A percentile compares a stretch with the other conserved stretches of the same genome.
These are phyloP conservation scores for Ustilaginoidea virens DNA, from an alignment of 2,329 filamentous ascomycete species.

Conservation along the genomic window DNA sequence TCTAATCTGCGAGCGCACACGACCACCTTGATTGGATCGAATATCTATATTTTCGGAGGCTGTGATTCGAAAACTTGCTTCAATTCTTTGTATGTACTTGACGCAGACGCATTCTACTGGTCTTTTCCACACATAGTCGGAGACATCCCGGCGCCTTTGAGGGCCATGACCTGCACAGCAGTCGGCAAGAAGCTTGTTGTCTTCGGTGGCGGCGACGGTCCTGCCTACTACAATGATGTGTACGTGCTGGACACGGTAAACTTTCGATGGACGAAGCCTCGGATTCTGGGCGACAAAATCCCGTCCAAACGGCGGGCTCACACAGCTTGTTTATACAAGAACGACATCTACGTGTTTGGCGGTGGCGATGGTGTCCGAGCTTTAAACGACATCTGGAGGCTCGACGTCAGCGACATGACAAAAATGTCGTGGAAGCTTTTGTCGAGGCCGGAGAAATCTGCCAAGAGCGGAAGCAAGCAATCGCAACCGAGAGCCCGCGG, in stretches of 20 bases:
- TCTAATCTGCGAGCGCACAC: slow-evolving; percentile 51
- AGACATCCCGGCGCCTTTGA: slow-evolving; percentile 47
- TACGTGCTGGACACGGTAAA: slow-evolving; percentile 58
- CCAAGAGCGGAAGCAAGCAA: slow-evolving; percentile 16
- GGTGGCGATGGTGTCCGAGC: slow-evolving; percentile 56
- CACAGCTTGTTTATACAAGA: slow-evolving; percentile 57
- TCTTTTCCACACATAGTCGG: slow-evolving; percentile 48
- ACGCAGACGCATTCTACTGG: slow-evolving; percentile 57
- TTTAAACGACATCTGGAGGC: slow-evolving; percentile 57
- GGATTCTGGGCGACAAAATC: slow-evolving; percentile 38
- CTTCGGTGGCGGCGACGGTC: slow-evolving; percentile 55
- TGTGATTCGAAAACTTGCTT: slow-evolving; percentile 53
- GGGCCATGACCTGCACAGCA: slow-evolving; percentile 58
- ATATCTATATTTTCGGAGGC: slow-evolving; percentile 53
- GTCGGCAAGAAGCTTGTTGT: slow-evolving; percentile 56
- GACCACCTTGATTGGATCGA: slow-evolving; percentile 49
- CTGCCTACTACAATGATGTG: slow-evolving; percentile 56
- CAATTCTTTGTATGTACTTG: slow-evolving; percentile 53
- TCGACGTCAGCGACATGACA: slow-evolving; percentile 48
- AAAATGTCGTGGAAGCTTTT: slow-evolving; percentile 57
- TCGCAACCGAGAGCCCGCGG: slow-evolving; percentile 46
- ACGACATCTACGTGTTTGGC: slow-evolving; percentile 57
- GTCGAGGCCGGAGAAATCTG: slow-evolving; percentile 28
- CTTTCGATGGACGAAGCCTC: slow-evolving; percentile 49
- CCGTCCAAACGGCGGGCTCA: slow-evolving; percentile 51